These are phyloP conservation scores for Leccinum subgranulosum DNA, from an alignment of 768 basidiomycete genomes.

Conservation along the genomic window DNA sequence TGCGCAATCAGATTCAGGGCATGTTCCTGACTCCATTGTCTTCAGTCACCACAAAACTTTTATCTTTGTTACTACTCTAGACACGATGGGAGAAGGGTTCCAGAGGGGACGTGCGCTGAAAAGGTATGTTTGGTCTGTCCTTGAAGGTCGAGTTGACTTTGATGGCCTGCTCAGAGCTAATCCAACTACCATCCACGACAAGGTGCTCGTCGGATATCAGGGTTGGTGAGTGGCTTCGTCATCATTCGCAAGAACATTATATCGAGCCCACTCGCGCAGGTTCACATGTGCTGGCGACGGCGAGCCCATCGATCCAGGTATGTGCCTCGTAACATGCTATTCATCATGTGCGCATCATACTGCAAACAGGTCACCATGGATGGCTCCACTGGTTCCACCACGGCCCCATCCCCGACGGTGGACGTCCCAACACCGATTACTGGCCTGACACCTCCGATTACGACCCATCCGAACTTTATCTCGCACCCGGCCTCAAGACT, in stretches of 20 bases:
- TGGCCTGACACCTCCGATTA: conserved; percentile 81
- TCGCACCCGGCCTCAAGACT: conserved; percentile 62
- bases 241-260: too few species aligned
- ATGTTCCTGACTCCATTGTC: not conserved
- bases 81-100: not conserved
- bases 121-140: not conserved
- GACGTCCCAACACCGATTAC: conserved; percentile 68
- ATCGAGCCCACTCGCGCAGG: conserved; percentile 36
- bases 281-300: conserved; percentile 73
- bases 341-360: not conserved
- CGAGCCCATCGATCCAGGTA: conserved; percentile 60
- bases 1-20: not conserved
- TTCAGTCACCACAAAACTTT: not conserved
- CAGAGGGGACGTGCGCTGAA: not conserved
- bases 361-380: conserved; percentile 61
- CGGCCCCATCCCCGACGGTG: conserved; percentile 61
- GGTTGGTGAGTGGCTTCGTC: conserved; percentile 57
- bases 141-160: not conserved
- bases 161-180: conserved; percentile 44
- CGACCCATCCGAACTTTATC: conserved; percentile 65
- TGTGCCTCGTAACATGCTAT: not conserved
- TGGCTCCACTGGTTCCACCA: conserved; percentile 83
- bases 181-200: conserved; percentile 77
- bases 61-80: not conserved
- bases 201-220: conserved; percentile 83